These are phyloP conservation scores for Papiliotrema nemorosa DNA, from an alignment of 1,284 basidiomycete genomes.

Conservation along the genomic window DNA sequence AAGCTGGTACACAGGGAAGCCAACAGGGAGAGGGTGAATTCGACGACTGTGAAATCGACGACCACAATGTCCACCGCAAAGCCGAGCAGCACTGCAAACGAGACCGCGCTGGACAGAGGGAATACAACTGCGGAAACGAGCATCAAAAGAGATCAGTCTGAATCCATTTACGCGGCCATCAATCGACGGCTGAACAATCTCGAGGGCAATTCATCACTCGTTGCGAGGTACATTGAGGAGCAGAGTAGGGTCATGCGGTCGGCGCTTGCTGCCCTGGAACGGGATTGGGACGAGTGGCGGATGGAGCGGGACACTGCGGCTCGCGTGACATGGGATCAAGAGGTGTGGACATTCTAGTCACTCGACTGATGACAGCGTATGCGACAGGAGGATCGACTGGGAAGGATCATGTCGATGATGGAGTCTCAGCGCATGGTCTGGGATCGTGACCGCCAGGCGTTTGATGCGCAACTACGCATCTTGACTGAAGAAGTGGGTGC, in stretches of 20 bases:
- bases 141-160: constrained; percentile 59
- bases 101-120: too few species aligned
- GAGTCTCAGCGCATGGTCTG: constrained; percentile 36
- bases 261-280: constrained; percentile 67
- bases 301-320: constrained; percentile 24
- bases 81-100: background rate
- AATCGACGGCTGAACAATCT: constrained; percentile 85
- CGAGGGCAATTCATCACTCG: constrained; percentile 83
- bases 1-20: constrained; percentile 18
- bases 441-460: constrained; percentile 33
- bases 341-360: constrained; percentile 19
- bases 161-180: constrained; percentile 94
- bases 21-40: background rate
- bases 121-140: constrained; percentile 13
- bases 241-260: constrained; percentile 75
- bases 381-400: constrained; percentile 42
- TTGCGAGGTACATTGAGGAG: constrained; percentile 84
- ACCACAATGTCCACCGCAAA: background rate
- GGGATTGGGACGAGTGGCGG: constrained; percentile 42
- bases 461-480: constrained; percentile 29
- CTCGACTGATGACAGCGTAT: constrained; percentile 22
- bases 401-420: constrained; percentile 31
- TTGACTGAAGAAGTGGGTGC: constrained; percentile 37
- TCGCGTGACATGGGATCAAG: constrained; percentile 27
- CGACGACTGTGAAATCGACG: background rate